These are phyloP conservation scores for Leccinum subgranulosum DNA, from an alignment of 768 basidiomycete species.

Conservation along the genomic window DNA sequence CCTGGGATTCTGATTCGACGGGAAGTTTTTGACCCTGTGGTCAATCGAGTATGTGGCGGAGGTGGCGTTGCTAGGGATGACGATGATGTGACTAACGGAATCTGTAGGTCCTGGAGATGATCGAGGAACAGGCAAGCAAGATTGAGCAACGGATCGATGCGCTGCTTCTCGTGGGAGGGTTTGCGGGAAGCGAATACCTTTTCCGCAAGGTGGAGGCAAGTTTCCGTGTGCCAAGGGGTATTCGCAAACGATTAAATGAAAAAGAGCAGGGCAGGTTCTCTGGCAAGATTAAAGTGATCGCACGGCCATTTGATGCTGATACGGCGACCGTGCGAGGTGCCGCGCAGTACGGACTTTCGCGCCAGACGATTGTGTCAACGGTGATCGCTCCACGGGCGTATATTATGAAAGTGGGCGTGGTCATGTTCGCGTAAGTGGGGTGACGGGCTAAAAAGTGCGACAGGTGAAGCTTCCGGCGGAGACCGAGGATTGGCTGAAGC, in stretches of 20 bases:
- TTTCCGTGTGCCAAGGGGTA: constrained; percentile 7
- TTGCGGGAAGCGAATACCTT: constrained; percentile 82
- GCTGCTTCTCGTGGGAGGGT: constrained; percentile 85
- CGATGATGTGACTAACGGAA: constrained; percentile 3
- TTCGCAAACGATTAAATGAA: constrained; percentile 8
- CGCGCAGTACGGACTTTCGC: constrained; percentile 82
- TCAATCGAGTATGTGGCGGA: constrained; percentile 56
- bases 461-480: constrained; percentile 90
- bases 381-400: constrained; percentile 82
- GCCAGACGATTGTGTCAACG: constrained; percentile 72
- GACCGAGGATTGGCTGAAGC: constrained; percentile 74
- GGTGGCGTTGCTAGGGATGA: constrained; percentile 4
- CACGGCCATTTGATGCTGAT: constrained; percentile 82
- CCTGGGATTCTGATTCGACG: constrained; percentile 75
- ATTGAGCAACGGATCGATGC: constrained; percentile 76
- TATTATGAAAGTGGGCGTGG: constrained; percentile 68
- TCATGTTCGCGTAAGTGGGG: neutral
- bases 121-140: constrained; percentile 70
- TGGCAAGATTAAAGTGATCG: constrained; percentile 66
- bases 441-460: neutral
- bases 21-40: constrained; percentile 87
- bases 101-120: constrained; percentile 67
- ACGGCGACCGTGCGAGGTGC: constrained; percentile 87
- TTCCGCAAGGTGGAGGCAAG: constrained; percentile 74
- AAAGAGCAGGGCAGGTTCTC: constrained; percentile 60